A percentile compares a stretch with the other conserved stretches of the same genome.
Evolutionary conservation across 352 stramenopile species (phyloP).

Genomic region (Phytophthora boehmeriae): DNA sequence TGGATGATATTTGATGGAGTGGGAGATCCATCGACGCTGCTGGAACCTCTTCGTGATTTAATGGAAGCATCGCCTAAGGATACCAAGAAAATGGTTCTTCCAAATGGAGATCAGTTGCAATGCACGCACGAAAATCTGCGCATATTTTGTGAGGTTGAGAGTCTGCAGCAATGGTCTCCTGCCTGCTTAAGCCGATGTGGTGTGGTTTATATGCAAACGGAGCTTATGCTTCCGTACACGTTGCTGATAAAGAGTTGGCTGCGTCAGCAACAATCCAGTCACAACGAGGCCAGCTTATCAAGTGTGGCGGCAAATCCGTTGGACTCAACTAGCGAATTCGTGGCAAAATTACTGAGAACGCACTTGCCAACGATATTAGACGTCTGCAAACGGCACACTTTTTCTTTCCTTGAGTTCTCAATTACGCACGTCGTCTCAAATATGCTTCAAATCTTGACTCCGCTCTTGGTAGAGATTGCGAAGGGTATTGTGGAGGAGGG

Average conservation of each 20-base stretch:
- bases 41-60: conserved; percentile 48
- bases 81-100: conserved; percentile 35
- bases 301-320: conserved; percentile 18
- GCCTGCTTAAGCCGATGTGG: conserved; percentile 53
- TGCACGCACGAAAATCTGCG: conserved; percentile 40
- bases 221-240: conserved; percentile 63
- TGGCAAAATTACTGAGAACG: conserved; percentile 53
- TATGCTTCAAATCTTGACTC: conserved; percentile 46
- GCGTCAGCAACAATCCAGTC: conserved; percentile 25
- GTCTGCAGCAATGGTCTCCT: conserved; percentile 60
- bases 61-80: conserved; percentile 16
- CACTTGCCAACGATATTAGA: conserved; percentile 55
- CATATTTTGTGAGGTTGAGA: conserved; percentile 65
- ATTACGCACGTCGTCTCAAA: conserved; percentile 52
- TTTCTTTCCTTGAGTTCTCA: conserved; percentile 46
- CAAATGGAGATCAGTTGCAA: conserved; percentile 66
- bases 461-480: conserved; percentile 41
- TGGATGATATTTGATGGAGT: conserved; percentile 77
- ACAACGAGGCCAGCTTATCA: conserved; percentile 14
- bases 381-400: conserved; percentile 51
- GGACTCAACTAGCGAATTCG: conserved; percentile 27
- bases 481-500: conserved; percentile 35
- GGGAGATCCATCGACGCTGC: conserved; percentile 28
- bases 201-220: conserved; percentile 57
- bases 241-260: conserved; percentile 72